Base-by-base conservation (phyloP, 306 rosid genomes). In the Prosopis cineraria region DNA sequence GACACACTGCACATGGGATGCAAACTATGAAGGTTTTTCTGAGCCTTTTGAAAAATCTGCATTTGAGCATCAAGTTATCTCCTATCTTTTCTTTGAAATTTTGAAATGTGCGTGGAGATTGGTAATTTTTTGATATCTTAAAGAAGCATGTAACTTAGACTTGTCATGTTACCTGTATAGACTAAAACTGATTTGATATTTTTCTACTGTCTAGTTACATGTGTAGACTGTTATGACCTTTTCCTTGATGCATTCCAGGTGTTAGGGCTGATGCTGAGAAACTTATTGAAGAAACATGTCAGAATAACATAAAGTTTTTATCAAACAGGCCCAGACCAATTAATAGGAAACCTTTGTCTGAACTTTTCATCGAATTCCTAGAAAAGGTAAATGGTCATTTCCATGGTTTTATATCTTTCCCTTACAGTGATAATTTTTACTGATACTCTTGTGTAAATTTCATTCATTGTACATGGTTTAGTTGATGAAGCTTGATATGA, bases 331-430 rank as follows among this genome's bases (percentile, higher is more conserved):
- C n/a, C 27, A 91, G 96, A 79, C 60, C 72, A 56, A 60, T 68
- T 53, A 95, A 95, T 86, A 80, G 43, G 40, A 87, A 86, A 60
- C 78, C 98, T 58, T 75, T 93, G 89, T 76, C 93, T 68, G 93
- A 87, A 58, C 98, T 92, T 86, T 93, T 92, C 79, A 39, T 82
- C 77, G 88, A 94, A 50, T 92, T 95, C 83, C 81, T 88, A 63
- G 82, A 36, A 24, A 92, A 89, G 97, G 98, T 91, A 82, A 67
- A 59, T 52, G 1, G 50, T 72, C 65, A 40, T 67, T 59, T 59
- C 60, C 53, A 22, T 74, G 80, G 33, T 70, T 65, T 40, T 75
- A 55, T 65, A 74, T 43, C 65, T 77, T 70, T 53, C 55, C 22
- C 55, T 68, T 31, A 63, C 48, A 59, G n/a, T 8, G 27, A 20